These are phyloP conservation scores for Pleurotus pulmonarius DNA, from an alignment of 768 basidiomycete species.

Conservation along the genomic window DNA sequence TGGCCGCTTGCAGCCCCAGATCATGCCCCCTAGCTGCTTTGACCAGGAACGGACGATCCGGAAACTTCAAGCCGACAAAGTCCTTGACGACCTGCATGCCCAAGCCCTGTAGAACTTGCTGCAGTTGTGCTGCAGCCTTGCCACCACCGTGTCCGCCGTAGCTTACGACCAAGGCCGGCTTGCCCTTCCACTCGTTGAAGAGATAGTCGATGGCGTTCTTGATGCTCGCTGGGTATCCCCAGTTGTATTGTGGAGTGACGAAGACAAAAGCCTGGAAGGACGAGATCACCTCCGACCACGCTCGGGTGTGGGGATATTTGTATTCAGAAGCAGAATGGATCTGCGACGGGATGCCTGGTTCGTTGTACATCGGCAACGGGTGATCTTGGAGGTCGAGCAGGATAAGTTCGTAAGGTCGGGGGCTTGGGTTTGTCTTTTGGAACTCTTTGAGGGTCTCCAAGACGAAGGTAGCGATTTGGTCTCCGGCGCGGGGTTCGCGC, in stretches of 20 bases:
- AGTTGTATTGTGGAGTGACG: conserved; percentile 37
- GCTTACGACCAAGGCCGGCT: conserved; percentile 28
- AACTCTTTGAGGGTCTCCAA: no score
- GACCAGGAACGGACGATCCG: background rate
- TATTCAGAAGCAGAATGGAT: conserved; percentile 21
- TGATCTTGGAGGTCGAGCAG: conserved; percentile 20
- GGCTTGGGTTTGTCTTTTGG: background rate
- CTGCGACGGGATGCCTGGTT: conserved; percentile 20
- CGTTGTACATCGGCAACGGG: conserved; percentile 22
- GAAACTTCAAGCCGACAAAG: background rate
- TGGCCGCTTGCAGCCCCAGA: no score
- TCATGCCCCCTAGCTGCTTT: no score
- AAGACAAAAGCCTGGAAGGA: conserved; percentile 28
- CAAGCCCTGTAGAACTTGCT: conserved; percentile 20
- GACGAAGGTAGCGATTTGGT: no score
- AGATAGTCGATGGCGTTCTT: conserved; percentile 38
- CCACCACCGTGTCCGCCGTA: conserved; percentile 31
- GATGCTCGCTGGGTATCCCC: conserved; percentile 31
- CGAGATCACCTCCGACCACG: conserved; percentile 25
- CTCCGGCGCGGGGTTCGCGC: no score
- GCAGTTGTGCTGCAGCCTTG: conserved; percentile 22
- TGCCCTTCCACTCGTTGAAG: conserved; percentile 31
- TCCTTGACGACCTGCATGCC: conserved; percentile 5
- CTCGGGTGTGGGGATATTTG: conserved; percentile 20
- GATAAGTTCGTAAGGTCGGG: background rate